phyloP scores from a whole-genome alignment of 202 grass and related monocot genomes.

The Schoenoplectus triqueter region DNA sequence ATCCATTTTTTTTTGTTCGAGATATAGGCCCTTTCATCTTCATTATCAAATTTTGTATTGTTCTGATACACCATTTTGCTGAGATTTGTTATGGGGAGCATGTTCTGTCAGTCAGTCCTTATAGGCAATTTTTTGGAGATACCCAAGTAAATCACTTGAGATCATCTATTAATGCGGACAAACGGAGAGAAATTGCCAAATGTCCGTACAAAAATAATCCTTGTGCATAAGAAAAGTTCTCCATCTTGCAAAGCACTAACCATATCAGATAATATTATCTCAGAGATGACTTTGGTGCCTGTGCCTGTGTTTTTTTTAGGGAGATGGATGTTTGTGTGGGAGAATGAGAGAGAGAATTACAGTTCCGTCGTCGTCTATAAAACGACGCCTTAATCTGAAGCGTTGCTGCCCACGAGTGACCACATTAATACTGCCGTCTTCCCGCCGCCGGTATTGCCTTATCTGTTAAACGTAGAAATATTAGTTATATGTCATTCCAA shows the following conservation, averaged over 20 bases:
- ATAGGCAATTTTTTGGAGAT: constrained; percentile 5
- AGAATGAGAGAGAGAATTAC: constrained; percentile 52
- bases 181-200: neutral
- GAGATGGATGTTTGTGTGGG: neutral
- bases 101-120: neutral
- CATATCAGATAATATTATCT: constrained; percentile 18
- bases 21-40: neutral
- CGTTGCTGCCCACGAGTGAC: constrained; percentile 88
- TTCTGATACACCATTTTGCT: neutral
- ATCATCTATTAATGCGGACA: neutral
- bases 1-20: neutral
- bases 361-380: constrained; percentile 72
- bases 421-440: constrained; percentile 80
- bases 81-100: neutral
- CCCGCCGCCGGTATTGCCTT: constrained; percentile 65
- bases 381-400: constrained; percentile 64
- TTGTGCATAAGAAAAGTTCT: neutral
- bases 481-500: constrained; percentile 2
- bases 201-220: neutral
- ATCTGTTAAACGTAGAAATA: constrained; percentile 57
- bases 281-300: neutral
- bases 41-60: neutral
- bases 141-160: neutral
- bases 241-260: constrained; percentile 20
- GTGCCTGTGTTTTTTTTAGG: neutral